A percentile compares a stretch with the other conserved stretches of the same genome.
Evolutionary conservation across 2,329 filamentous ascomycete species (phyloP).

Genomic region (Apiospora koreana): DNA sequence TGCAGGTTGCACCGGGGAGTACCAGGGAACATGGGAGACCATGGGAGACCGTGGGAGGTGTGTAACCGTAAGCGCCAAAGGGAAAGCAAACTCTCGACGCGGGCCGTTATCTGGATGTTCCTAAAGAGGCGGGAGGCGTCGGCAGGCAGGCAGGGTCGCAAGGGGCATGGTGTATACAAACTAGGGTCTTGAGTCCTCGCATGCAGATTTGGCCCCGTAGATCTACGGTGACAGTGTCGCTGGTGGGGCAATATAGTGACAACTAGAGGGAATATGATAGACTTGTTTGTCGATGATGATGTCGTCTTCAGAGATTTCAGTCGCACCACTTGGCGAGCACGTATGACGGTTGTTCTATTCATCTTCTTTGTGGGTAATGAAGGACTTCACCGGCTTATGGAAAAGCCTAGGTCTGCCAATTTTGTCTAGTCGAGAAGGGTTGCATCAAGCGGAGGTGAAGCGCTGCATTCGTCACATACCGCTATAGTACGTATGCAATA

Average conservation of each 20-base stretch:
- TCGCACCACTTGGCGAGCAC: not conserved
- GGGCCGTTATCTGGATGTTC: constrained; percentile 21
- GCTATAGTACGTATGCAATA: constrained; percentile 1
- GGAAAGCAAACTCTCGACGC: constrained; percentile 13
- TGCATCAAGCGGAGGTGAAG: not conserved
- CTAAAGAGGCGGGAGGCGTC: constrained; percentile 26
- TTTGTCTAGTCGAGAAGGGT: not conserved
- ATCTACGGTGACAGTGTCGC: not conserved
- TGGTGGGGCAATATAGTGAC: constrained; percentile 1
- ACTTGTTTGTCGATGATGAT: constrained; percentile 6
- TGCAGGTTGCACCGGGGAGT: constrained; percentile 35
- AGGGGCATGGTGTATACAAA: not conserved
- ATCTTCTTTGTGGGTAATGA: not conserved
- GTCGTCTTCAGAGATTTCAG: not conserved
- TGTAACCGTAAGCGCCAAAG: constrained; percentile 26
- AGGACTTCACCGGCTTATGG: not conserved
- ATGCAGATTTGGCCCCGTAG: constrained; percentile 5
- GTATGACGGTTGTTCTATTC: not conserved
- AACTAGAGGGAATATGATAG: not conserved
- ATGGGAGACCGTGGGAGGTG: no score
- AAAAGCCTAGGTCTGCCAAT: not conserved
- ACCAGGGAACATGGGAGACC: no score
- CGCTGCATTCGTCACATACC: not conserved
- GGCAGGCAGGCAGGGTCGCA: constrained; percentile 16
- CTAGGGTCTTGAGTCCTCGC: not conserved